Evolutionary conservation across 192 early-diverging fungal genomes (phyloP).

Genomic region (Anaeromyces robustus): DNA sequence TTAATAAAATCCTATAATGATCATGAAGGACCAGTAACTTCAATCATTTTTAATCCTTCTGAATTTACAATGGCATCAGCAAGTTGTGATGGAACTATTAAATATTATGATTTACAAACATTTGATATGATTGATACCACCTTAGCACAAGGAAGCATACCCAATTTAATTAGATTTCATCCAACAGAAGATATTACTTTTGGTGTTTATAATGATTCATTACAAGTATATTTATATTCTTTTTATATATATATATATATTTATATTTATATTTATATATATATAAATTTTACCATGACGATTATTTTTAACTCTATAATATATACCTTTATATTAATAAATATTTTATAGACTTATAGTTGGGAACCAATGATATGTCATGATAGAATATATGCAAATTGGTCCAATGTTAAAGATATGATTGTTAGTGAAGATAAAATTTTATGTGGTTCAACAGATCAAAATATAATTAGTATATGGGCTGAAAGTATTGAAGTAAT

Average conservation of each 20-base stretch:
- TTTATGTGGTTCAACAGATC: background rate
- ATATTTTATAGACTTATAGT: background rate
- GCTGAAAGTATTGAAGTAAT: background rate
- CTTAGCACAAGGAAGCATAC: background rate
- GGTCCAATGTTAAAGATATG: background rate
- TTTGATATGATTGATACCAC: slow-evolving; percentile 20
- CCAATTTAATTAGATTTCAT: background rate
- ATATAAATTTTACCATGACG: too few relatives aligned
- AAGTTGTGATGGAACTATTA: slow-evolving; percentile 17
- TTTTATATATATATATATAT: too few relatives aligned
- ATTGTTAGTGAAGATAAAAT: background rate
- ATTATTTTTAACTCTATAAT: too few relatives aligned
- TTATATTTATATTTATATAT: too few relatives aligned
- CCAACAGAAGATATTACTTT: background rate
- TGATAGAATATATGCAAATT: background rate
- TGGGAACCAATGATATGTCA: background rate
- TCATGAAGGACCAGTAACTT: slow-evolving; percentile 9
- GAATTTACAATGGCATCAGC: slow-evolving; percentile 34
- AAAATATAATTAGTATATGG: background rate
- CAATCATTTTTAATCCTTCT: slow-evolving; percentile 33
- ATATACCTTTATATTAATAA: too few relatives aligned
- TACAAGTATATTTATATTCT: background rate
- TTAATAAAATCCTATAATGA: slow-evolving; percentile 3
- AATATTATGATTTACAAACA: slow-evolving; percentile 35
- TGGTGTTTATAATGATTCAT: background rate